Base-by-base conservation (phyloP, 1,139 yeast species). In the Saccharomycopsis hybrid region DNA sequence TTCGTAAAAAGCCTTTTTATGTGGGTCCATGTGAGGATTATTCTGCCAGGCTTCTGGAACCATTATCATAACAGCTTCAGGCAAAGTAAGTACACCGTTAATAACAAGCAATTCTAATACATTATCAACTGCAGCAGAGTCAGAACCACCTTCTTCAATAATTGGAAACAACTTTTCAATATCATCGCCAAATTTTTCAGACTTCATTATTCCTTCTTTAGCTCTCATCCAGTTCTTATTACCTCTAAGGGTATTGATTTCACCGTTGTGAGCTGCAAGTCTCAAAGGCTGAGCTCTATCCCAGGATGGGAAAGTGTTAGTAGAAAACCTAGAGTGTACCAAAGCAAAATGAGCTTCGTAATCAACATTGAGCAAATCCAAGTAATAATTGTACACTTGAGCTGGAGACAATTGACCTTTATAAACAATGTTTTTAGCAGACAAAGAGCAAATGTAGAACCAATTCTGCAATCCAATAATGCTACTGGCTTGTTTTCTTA, bases 171-270 rank as follows among this genome's bases (percentile, higher is more conserved):
- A 74, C 65, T 84, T 82, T 62, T 89, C 97, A 66, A 90, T 76
- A 60, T 88, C 95, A 50, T 88, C 96, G 58, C 95, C 96, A 65
- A 92, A 90, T 55, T 87, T 75, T 54, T 79, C 75, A 2, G 96
- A 85, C 43, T 80, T 76, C 96, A 92, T 88, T 47, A 90, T 88
- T 71, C 97, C 97, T 73, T 92, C 98, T 69, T 95, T 86, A 43
- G 98, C 94, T 61, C 96, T 81, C 97, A 92, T 90, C 97, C 97
- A 92, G 69, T 92, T 92, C 70, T 89, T 92, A 77, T 92, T 92
- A 61, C 98, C 98, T 67, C 97, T 80, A 65, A 92, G 74, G 43
- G 98, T 90, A 70, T 92, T 92, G 67, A 92, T 92, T 71, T 92
- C 98, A 75, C 98, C 98, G 67, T 92, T 92, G 72, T 92, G 98